Percentiles rank a stretch among this genome's conserved stretches.
These are phyloP conservation scores for Nannochloropsis gaditana DNA, from an alignment of 108 stramenopile genomes.

Conservation along the genomic window DNA sequence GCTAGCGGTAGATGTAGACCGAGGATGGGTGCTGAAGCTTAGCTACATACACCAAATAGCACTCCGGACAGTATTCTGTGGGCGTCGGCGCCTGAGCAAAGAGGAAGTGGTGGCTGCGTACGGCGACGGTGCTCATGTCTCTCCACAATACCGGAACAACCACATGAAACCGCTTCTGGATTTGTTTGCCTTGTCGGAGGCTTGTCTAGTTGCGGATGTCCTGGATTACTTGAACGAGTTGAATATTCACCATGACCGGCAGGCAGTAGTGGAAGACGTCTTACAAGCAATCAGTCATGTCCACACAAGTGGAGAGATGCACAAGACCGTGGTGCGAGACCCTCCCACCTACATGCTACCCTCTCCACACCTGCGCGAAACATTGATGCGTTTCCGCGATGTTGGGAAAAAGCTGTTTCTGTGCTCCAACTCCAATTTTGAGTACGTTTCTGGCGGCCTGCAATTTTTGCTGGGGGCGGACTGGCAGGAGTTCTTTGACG, in stretches of 20 bases:
- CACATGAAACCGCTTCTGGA: constrained; percentile 75
- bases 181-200: constrained; percentile 87
- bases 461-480: constrained; percentile 75
- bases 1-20: constrained; percentile 87
- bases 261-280: constrained; percentile 68
- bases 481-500: constrained; percentile 76
- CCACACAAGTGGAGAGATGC: constrained; percentile 88
- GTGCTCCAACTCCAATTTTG: constrained; percentile 40
- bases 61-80: constrained; percentile 71
- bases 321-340: constrained; percentile 66
- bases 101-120: constrained; percentile 70
- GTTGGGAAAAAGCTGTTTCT: constrained; percentile 38
- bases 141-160: constrained; percentile 26
- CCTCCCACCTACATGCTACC: constrained; percentile 32
- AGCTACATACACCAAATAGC: constrained; percentile 88
- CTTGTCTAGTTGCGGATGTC: constrained; percentile 88
- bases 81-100: constrained; percentile 65
- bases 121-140: constrained; percentile 53
- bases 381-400: constrained; percentile 22
- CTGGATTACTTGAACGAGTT: constrained; percentile 78
- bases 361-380: constrained; percentile 26
- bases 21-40: constrained; percentile 87
- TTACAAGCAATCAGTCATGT: constrained; percentile 73
- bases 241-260: constrained; percentile 55
- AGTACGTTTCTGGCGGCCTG: constrained; percentile 79